Evolutionary conservation across 176 grass and related monocot species (phyloP).

Genomic region (Elymus sibiricus): DNA sequence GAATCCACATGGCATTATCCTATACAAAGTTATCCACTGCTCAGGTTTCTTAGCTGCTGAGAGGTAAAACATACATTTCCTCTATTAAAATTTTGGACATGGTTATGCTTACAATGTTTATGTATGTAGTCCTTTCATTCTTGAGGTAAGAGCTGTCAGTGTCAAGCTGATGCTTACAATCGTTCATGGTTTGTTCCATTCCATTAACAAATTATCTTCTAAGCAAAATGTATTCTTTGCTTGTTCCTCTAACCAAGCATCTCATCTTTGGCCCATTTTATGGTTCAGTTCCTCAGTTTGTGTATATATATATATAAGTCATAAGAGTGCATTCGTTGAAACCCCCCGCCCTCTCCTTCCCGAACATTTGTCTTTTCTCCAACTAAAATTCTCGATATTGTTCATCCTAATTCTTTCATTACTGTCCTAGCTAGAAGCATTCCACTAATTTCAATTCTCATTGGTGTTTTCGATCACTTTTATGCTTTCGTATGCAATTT

Average conservation of each 20-base stretch:
- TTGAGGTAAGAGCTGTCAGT: too few species aligned
- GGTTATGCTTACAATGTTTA: too few species aligned
- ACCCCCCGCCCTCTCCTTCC: not conserved
- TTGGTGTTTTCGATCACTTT: not conserved
- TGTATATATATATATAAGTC: not conserved
- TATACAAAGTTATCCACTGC: too few species aligned
- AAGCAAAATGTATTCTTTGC: not conserved
- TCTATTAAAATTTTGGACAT: too few species aligned
- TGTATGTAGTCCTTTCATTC: too few species aligned
- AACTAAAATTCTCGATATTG: not conserved
- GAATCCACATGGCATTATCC: too few species aligned
- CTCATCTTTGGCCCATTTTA: not conserved
- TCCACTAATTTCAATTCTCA: not conserved
- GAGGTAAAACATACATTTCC: too few species aligned
- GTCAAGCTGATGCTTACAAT: too few species aligned
- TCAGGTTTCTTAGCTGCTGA: too few species aligned
- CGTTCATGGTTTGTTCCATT: too few species aligned
- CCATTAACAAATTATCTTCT: too few species aligned
- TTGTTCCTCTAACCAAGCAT: not conserved
- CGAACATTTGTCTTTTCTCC: not conserved
- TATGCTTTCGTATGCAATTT: not conserved
- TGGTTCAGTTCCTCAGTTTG: too few species aligned
- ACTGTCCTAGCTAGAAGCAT: not conserved
- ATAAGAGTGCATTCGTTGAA: not conserved
- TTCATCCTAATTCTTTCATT: not conserved